Conservation (phyloP, 345 rosid genomes). For the Sisymbrium irio region DNA sequence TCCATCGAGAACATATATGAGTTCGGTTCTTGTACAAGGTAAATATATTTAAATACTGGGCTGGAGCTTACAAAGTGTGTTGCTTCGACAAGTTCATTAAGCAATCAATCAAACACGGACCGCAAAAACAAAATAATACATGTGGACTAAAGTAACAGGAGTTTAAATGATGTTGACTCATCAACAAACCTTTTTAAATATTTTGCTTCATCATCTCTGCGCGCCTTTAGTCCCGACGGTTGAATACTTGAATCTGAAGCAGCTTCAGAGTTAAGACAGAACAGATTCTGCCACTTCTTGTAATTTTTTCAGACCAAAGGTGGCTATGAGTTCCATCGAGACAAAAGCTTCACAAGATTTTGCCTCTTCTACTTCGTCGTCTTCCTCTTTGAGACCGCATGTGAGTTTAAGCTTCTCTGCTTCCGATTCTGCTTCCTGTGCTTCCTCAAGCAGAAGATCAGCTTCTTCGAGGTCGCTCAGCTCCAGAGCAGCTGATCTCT, state of each 20-base stretch:
- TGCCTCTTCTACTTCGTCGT: conserved; percentile 46
- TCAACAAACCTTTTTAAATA: neutral
- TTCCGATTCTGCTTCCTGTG: conserved; percentile 71
- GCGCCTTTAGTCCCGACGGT: neutral
- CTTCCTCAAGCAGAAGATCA: conserved; percentile 64
- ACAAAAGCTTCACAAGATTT: conserved; percentile 54
- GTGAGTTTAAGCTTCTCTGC: conserved; percentile 57
- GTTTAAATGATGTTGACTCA: neutral
- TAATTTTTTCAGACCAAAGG: conserved; percentile 52
- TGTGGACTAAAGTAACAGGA: neutral
- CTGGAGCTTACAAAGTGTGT: neutral
- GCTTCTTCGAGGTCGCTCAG: conserved; percentile 76
- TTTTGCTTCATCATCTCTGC: neutral
- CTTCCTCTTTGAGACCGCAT: conserved; percentile 42
- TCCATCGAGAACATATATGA: neutral
- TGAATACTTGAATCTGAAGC: conserved; percentile 7
- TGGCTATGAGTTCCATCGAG: conserved; percentile 75
- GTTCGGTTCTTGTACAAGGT: neutral
- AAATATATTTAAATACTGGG: neutral
- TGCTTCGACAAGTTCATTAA: neutral
- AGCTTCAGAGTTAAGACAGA: conserved; percentile 11
- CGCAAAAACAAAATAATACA: conserved; percentile 10
- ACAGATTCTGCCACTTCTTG: conserved; percentile 57
- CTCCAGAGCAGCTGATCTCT: conserved; percentile 77
- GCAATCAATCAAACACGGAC: conserved; percentile 17